Base-by-base conservation (phyloP, 2,329 filamentous ascomycete species). In the Botrytis elliptica region DNA sequence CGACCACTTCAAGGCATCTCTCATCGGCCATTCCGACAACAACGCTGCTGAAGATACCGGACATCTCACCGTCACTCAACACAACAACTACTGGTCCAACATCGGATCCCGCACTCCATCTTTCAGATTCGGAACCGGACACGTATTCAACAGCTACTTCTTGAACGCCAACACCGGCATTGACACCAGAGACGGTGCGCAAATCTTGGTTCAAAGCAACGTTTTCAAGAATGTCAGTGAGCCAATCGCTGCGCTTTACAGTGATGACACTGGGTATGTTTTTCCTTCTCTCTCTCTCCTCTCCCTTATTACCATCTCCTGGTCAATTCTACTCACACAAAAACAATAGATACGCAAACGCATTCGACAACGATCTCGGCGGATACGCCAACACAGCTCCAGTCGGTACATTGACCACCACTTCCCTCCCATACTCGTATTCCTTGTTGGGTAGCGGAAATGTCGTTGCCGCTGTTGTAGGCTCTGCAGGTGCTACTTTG, bases 91-190 rank as follows among this genome's bases (percentile, higher is more conserved):
- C 59, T 78, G 74, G 75, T n/a, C 42, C 20, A 79, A 80, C 68
- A 75, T 75, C 20, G 75, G 76, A 7, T 77, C 72, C 38, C 71
- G 52, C 73, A 84, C 83, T 0, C 90, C 91, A 7, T 88, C 86
- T 6, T 80, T 91, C 79, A 88, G 90, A 78, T 92, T 92, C 82
- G 91, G 90, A 42, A 90, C 87, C 57, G 89, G 84, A 12, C 90
- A 92, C 82, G 80, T 72, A 16, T 72, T 29, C 22, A 88, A 88
- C 84, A 85, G 83, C 77, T 86, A 84, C 80, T 84, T 84, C 79
- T 80, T 82, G 77, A 79, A 85, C 76, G 80, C 82, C 72, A 84
- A 82, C 64, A 85, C 86, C 52, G 87, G 85, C 63, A 85, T 90
- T 82, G 89, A 90, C 83, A 86, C 87, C 65, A 85, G 87, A 72